These are phyloP conservation scores for Iris macrosiphon DNA, from an alignment of 106 monocot genomes.

Conservation along the genomic window DNA sequence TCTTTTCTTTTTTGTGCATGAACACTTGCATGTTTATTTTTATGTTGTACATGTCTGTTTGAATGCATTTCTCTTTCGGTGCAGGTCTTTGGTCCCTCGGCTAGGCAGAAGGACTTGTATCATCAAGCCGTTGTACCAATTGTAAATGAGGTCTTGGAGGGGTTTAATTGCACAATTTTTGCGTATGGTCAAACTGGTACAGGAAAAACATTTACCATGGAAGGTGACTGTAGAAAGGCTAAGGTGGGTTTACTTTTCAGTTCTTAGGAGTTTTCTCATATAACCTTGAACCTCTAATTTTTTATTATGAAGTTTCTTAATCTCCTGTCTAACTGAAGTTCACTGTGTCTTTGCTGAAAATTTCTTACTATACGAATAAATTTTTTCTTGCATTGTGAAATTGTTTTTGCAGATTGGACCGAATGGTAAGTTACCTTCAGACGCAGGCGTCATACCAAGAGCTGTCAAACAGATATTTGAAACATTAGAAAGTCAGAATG, in stretches of 20 bases:
- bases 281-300: too few species aligned
- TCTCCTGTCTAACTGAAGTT: too few species aligned
- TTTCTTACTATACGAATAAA: too few species aligned
- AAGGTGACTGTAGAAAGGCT: slow-evolving; percentile 65
- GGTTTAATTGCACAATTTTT: slow-evolving; percentile 92
- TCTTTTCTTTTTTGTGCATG: too few species aligned
- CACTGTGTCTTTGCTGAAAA: too few species aligned
- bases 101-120: slow-evolving; percentile 66
- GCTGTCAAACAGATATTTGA: slow-evolving; percentile 99
- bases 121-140: slow-evolving; percentile 84
- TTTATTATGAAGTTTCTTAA: too few species aligned
- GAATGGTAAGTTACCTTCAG: slow-evolving; percentile 62
- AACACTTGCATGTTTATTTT: too few species aligned
- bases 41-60: not conserved
- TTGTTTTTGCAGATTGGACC: slow-evolving; percentile 51
- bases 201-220: slow-evolving; percentile 91
- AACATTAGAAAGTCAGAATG: slow-evolving; percentile 87
- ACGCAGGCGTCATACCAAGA: slow-evolving; percentile 95
- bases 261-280: too few species aligned
- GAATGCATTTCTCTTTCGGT: not conserved
- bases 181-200: slow-evolving; percentile 93
- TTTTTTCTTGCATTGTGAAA: too few species aligned
- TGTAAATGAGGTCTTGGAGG: slow-evolving; percentile 87
- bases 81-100: slow-evolving; percentile 80
- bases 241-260: slow-evolving; percentile 28